phyloP scores from a whole-genome alignment of 129 eudicot species.

The Mikania micrantha region DNA sequence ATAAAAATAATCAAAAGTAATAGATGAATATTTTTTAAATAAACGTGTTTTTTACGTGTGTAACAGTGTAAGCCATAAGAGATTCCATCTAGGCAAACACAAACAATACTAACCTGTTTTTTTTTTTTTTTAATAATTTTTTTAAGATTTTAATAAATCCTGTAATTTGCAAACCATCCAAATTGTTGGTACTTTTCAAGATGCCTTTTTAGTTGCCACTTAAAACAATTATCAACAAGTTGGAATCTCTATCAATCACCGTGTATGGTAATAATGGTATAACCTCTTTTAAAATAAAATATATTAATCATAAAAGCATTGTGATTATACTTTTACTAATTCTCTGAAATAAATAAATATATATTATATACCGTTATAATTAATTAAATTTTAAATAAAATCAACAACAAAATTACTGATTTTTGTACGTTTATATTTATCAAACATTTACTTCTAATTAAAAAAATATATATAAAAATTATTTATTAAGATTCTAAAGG shows the following conservation, averaged over 20 bases:
- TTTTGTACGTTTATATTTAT: too few relatives aligned
- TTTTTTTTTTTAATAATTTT: background rate
- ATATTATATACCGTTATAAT: background rate
- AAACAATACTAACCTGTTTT: slow-evolving; percentile 2
- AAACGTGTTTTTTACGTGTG: too few relatives aligned
- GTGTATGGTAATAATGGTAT: background rate
- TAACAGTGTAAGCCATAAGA: too few relatives aligned
- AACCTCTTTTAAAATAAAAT: background rate
- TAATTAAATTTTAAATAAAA: too few relatives aligned
- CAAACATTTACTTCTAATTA: background rate
- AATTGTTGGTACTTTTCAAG: slow-evolving; percentile 27
- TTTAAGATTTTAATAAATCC: too few relatives aligned
- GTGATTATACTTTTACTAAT: background rate
- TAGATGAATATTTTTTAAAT: too few relatives aligned
- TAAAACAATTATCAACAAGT: background rate
- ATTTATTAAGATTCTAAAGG: background rate
- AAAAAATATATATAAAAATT: too few relatives aligned
- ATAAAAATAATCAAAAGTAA: too few relatives aligned
- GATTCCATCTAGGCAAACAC: slow-evolving; percentile 15
- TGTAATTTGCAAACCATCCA: slow-evolving; percentile 23
- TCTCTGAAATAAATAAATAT: background rate
- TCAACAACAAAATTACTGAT: background rate
- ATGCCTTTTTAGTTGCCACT: slow-evolving; percentile 24
- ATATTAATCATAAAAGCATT: background rate
- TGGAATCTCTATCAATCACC: slow-evolving; percentile 11